Percentiles rank a stretch among this genome's conserved stretches.
Conservation (phyloP, 2,329 filamentous ascomycete species). For the Dothideomycetes sp. region DNA sequence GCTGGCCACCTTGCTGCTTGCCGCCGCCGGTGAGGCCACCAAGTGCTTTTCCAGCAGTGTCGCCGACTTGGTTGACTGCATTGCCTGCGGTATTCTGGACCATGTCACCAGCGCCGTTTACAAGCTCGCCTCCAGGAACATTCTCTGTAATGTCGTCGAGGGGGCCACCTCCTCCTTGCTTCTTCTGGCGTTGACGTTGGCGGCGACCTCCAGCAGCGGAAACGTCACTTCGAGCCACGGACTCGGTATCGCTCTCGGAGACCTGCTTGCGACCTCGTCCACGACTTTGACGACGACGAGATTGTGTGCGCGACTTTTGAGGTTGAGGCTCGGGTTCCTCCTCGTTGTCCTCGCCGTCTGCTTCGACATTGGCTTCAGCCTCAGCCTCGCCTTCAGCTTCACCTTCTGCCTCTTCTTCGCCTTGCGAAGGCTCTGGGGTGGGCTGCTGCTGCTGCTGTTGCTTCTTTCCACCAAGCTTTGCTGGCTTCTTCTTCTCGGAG, state of each 20-base stretch:
- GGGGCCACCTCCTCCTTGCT: slow-evolving; percentile 35
- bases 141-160: slow-evolving; percentile 46
- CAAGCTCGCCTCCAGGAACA: slow-evolving; percentile 40
- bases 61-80: slow-evolving; percentile 31
- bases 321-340: slow-evolving; percentile 34
- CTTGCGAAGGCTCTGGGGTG: slow-evolving; percentile 33
- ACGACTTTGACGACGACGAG: slow-evolving; percentile 37
- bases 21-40: slow-evolving; percentile 35
- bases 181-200: slow-evolving; percentile 42
- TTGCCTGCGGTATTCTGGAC: slow-evolving; percentile 44
- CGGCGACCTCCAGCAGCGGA: slow-evolving; percentile 43
- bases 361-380: slow-evolving; percentile 25
- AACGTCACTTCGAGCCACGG: slow-evolving; percentile 42
- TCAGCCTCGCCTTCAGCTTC: slow-evolving; percentile 21
- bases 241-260: slow-evolving; percentile 41
- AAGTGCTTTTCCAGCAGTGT: slow-evolving; percentile 34
- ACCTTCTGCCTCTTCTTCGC: slow-evolving; percentile 23
- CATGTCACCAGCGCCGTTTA: slow-evolving; percentile 42
- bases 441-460: slow-evolving; percentile 31
- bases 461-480: slow-evolving; percentile 37
- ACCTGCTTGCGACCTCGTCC: slow-evolving; percentile 32
- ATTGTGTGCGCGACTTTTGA: slow-evolving; percentile 25
- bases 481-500: slow-evolving; percentile 32
- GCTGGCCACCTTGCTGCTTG: slow-evolving; percentile 15
- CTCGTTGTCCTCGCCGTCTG: slow-evolving; percentile 26